These are phyloP conservation scores for Hypoxylon sp. DNA, from an alignment of 2,329 filamentous ascomycete species.

Conservation along the genomic window DNA sequence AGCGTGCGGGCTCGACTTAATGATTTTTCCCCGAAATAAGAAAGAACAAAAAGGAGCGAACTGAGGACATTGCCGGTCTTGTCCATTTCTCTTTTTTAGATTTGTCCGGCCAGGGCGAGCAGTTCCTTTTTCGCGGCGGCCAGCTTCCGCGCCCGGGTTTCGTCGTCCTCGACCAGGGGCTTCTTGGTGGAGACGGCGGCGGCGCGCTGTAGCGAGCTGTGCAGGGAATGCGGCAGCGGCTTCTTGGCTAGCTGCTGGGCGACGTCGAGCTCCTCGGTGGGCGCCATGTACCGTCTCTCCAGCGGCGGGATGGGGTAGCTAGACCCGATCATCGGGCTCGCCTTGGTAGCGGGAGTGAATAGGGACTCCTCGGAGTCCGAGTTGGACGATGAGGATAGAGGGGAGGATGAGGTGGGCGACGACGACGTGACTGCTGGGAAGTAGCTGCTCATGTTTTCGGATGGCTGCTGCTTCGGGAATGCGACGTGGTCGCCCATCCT, in stretches of 20 bases:
- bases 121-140: conserved; percentile 62
- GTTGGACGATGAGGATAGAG: conserved; percentile 27
- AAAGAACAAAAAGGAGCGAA: too few species aligned
- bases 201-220: conserved; percentile 47
- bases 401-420: conserved; percentile 3
- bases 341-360: conserved; percentile 1
- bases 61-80: too few species aligned
- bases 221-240: conserved; percentile 46
- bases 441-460: conserved; percentile 34
- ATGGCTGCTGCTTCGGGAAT: conserved; percentile 19
- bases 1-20: conserved; percentile 3
- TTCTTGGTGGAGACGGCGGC: conserved; percentile 35
- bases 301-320: conserved; percentile 47
- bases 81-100: conserved; percentile 30
- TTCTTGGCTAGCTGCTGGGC: conserved; percentile 48
- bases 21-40: background rate
- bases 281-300: conserved; percentile 44
- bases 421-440: conserved; percentile 33
- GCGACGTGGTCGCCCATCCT: conserved; percentile 15
- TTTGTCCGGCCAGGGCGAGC: conserved; percentile 49
- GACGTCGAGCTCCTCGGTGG: conserved; percentile 47
- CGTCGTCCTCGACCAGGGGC: conserved; percentile 46
- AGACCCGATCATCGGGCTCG: conserved; percentile 30
- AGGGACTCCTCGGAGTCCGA: conserved; percentile 43
- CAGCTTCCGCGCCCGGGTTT: conserved; percentile 55